A percentile compares a stretch with the other conserved stretches of the same genome.
Conservation (phyloP, 164 flowering plant genomes). For the Aristolochia californica region DNA sequence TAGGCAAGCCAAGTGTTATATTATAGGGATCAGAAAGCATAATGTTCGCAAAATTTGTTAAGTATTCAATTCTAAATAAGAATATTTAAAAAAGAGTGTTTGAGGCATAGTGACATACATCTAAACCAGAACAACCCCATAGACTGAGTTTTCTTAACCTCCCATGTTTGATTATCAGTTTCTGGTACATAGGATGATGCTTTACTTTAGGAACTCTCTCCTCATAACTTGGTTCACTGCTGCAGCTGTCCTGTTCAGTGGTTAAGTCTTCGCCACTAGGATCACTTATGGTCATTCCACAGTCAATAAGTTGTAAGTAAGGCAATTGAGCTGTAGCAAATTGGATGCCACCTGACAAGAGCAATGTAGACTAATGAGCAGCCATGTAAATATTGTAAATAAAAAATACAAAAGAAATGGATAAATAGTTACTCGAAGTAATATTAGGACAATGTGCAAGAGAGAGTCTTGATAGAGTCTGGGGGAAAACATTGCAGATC, state of each 20-base stretch:
- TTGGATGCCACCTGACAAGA: constrained; percentile 74
- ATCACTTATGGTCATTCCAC: constrained; percentile 88
- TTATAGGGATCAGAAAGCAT: neutral
- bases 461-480: constrained; percentile 59
- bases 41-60: neutral
- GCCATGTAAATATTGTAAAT: neutral
- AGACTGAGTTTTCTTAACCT: constrained; percentile 81
- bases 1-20: too few species aligned
- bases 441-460: constrained; percentile 92
- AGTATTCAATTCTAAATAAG: neutral
- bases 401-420: neutral
- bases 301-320: constrained; percentile 80
- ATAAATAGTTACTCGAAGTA: constrained; percentile 62
- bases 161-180: constrained; percentile 77
- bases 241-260: constrained; percentile 18
- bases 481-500: constrained; percentile 86
- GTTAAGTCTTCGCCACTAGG: constrained; percentile 22
- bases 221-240: constrained; percentile 13
- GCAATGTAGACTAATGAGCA: neutral
- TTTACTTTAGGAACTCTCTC: constrained; percentile 29
- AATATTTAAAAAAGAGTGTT: neutral
- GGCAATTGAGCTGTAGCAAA: constrained; percentile 96
- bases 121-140: constrained; percentile 98
- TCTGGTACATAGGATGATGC: constrained; percentile 55
- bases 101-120: constrained; percentile 35